Conservation (phyloP, 176 grass and related monocot genomes). For the Rhynchospora breviuscula region DNA sequence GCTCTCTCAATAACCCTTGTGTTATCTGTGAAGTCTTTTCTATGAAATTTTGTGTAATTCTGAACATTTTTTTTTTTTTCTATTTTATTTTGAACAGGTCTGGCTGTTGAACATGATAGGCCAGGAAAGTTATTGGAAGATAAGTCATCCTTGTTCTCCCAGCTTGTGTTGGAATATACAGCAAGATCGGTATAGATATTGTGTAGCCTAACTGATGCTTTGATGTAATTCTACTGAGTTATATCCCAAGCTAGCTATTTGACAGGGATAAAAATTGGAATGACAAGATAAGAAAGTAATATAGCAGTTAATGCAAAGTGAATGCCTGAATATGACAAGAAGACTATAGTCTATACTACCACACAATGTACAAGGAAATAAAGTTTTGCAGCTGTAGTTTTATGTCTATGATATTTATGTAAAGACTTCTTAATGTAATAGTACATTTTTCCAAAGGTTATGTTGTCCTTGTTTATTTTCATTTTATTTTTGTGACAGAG, state of each 20-base stretch:
- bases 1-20: neutral
- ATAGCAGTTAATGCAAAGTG: neutral
- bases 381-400: neutral
- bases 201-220: neutral
- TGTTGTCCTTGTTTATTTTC: too few relatives aligned
- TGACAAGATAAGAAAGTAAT: neutral
- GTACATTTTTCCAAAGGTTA: too few relatives aligned
- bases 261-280: neutral
- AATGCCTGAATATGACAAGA: neutral
- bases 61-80: neutral
- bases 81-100: constrained; percentile 32
- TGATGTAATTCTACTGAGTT: neutral
- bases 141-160: constrained; percentile 60
- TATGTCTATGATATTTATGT: neutral
- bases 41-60: neutral
- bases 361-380: neutral
- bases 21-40: neutral
- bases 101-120: constrained; percentile 54
- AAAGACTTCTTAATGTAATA: too few relatives aligned
- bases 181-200: constrained; percentile 34
- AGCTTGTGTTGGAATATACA: constrained; percentile 72
- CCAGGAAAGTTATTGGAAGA: constrained; percentile 51
- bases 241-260: neutral
- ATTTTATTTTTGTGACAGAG: too few relatives aligned
- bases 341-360: neutral